Evolutionary conservation across 495 filamentous ascomycete genomes (phyloP), one percentile per base, ranked within the genome.

Genomic region (Collariella sp.): DNA sequence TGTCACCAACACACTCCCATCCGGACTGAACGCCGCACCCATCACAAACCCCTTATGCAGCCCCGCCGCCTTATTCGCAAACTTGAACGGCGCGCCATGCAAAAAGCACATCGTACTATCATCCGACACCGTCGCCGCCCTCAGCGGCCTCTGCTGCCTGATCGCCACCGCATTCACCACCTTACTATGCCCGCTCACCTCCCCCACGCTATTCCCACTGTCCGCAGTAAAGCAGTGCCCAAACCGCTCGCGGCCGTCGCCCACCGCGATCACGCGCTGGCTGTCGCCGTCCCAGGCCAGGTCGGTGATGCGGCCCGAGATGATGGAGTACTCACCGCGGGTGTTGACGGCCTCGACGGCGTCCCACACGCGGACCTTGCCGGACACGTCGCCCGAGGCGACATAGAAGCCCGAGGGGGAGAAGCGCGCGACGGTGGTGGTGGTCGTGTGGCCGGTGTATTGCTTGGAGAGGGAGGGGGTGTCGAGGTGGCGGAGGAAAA

Each of bases 281-380:
- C 86, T 91, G 68, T 98, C 93, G 43, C 91, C 94, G 67, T 97
- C 93, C 91, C 93, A 98, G 11, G 91, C 89, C 45, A 98, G 75
- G 65, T 97, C 93, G 66, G 93, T 93, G 68, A 98, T 95, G 43
- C 88, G 84, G 31, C 93, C 94, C 47, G 88, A 91, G 59, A 97
- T 89, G 67, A 96, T 96, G 56, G 82, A 80, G 69, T 95, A 97
- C 68, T 97, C 93, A 50, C 91, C 83, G 69, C 85, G 85, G 42
- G 80, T 86, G 56, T 80, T 82, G 51, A 79, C 79, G 34, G 77
- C 82, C 56, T 82, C 83, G 35, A 77, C 72, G 45, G 79, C 75
- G 65, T 96, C 89, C 93, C 93, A 98, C 11, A 98, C 87, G 49
- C 87, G 77, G 36, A 97, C 88, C 41, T 78, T 79, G 45, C 93